Base-by-base conservation (phyloP, 495 filamentous ascomycete genomes). In the Podospora australis region DNA sequence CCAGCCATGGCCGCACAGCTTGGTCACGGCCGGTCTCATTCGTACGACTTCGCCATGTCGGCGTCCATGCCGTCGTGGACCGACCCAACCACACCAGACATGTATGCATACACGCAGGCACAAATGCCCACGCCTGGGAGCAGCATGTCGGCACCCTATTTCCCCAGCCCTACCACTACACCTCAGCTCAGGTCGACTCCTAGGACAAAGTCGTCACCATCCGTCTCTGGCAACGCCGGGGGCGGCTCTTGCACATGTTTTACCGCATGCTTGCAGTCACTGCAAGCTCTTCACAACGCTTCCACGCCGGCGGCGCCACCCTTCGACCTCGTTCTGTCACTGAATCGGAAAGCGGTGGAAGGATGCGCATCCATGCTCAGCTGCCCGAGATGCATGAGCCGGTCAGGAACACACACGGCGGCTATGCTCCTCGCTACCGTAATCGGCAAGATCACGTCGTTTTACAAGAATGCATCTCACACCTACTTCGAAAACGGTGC, bases 401-500 rank as follows among this genome's bases (percentile, higher is more conserved):
- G 62, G n/a, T 65, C 65, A 4, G 67, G 67, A 2, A 66, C 62
- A 2, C 65, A 70, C 44, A 72, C 70, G 13, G 60, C 65, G 3
- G 67, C 68, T 1, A 73, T 75, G 73, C 61, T 77, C 7, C 60
- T 75, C 13, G 68, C 62, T 1, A 73, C 70, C 2, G 64, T 75
- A 14, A 68, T 77, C 10, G 62, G 66, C 19, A 71, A 74, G 51
- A 68, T 75, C 38, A 72, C 71, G 21, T 69, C 65, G 2, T 66
- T 71, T 35, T 74, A 75, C 49, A 67, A 63, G 22, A 63, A 62
- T 13, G 72, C 71, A 8, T 68, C 62, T 21, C 62, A 68, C 38
- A 50, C 57, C 6, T 64, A 69, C 43, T 64, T 70, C 50, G 58
- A 67, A 41, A 44, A 49, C n/a, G 53, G 53, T 21, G 29, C 25